phyloP scores from a whole-genome alignment of 352 stramenopile genomes.

The Phytophthora pini region DNA sequence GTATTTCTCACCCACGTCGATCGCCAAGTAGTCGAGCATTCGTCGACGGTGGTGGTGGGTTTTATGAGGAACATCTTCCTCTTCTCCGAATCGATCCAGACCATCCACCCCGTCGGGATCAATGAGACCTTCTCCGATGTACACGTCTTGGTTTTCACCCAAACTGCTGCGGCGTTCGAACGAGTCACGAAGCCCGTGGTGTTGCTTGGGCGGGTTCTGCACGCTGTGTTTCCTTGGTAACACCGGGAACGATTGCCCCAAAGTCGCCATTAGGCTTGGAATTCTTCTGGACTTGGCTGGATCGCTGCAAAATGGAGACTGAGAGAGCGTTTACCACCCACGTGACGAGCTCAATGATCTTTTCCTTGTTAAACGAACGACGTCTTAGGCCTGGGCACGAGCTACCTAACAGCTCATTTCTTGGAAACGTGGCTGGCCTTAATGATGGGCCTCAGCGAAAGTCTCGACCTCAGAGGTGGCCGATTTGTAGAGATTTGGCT shows the following conservation, averaged over 20 bases:
- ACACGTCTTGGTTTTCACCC: conserved; percentile 23
- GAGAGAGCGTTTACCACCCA: neutral
- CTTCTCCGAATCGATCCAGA: conserved; percentile 29
- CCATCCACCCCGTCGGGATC: conserved; percentile 39
- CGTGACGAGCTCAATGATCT: neutral
- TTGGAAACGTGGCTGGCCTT: conserved; percentile 1
- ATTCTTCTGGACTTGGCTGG: neutral
- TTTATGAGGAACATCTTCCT: conserved; percentile 17
- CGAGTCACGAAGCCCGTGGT: neutral
- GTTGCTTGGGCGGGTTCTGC: conserved; percentile 1
- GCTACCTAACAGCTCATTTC: neutral
- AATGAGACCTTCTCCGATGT: conserved; percentile 64
- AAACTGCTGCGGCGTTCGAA: conserved; percentile 5
- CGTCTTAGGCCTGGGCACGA: conserved; percentile 3
- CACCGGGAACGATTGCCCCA: conserved; percentile 1
- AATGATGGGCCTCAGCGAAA: neutral
- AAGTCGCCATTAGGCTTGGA: conserved; percentile 6
- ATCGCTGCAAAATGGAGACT: conserved; percentile 13
- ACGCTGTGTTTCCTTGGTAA: conserved; percentile 4
- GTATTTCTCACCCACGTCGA: conserved; percentile 60
- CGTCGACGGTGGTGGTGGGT: conserved; percentile 32
- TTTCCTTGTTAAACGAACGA: conserved; percentile 3
- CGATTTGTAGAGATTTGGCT: conserved; percentile 3
- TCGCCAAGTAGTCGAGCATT: conserved; percentile 64
- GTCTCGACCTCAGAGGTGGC: neutral